phyloP scores from a whole-genome alignment of 2,329 filamentous ascomycete species.

The Triangularia verruculosa region DNA sequence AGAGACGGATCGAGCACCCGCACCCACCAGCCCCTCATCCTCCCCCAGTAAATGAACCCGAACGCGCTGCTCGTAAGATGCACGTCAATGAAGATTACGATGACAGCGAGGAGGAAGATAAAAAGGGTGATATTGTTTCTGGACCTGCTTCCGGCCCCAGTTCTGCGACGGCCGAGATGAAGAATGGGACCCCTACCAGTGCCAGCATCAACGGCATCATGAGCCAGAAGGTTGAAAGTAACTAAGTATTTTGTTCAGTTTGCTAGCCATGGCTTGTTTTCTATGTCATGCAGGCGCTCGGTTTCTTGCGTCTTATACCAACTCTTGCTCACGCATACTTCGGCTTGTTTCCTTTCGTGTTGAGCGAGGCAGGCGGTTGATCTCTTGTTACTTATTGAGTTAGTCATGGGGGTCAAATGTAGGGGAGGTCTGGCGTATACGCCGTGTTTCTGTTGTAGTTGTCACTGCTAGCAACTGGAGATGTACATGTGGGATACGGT shows the following conservation, averaged over 20 bases:
- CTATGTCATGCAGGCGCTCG: neutral
- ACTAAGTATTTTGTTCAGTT: slow-evolving; percentile 11
- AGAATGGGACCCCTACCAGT: slow-evolving; percentile 50
- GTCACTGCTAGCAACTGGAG: neutral
- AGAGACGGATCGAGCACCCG: slow-evolving; percentile 51
- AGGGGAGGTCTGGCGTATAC: neutral
- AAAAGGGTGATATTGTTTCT: slow-evolving; percentile 47
- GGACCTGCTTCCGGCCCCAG: slow-evolving; percentile 44
- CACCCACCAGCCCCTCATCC: slow-evolving; percentile 40
- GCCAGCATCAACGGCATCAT: slow-evolving; percentile 48
- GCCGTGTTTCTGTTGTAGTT: neutral
- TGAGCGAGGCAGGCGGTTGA: neutral
- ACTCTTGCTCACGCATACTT: slow-evolving; percentile 3
- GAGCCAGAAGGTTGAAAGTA: slow-evolving; percentile 48
- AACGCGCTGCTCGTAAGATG: slow-evolving; percentile 84
- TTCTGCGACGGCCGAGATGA: slow-evolving; percentile 49
- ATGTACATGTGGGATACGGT: neutral
- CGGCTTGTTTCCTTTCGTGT: slow-evolving; percentile 1
- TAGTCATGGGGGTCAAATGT: neutral
- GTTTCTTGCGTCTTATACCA: slow-evolving; percentile 4
- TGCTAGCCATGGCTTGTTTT: neutral
- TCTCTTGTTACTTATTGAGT: neutral
- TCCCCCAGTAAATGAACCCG: slow-evolving; percentile 66
- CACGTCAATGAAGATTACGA: slow-evolving; percentile 98
- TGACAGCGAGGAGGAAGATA: slow-evolving; percentile 86